phyloP scores from a whole-genome alignment of 2,329 filamentous ascomycete genomes.

The Lasiodiplodia sp. region DNA sequence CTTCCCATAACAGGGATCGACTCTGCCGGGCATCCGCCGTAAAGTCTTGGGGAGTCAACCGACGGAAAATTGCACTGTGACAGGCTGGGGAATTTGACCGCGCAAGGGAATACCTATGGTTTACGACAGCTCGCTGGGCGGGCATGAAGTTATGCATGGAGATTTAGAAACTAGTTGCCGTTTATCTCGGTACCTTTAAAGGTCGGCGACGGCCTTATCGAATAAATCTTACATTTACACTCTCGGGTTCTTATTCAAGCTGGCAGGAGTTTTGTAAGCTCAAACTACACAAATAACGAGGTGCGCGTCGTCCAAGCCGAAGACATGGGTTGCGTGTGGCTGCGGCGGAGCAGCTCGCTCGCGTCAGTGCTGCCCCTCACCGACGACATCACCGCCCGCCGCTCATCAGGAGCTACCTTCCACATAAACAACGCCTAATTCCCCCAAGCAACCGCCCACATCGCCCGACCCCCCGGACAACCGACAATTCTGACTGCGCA shows the following conservation, averaged over 20 bases:
- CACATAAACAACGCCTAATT: constrained; percentile 24
- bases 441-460: neutral
- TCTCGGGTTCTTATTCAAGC: neutral
- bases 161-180: constrained; percentile 21
- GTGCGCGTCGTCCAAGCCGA: neutral
- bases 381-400: constrained; percentile 24
- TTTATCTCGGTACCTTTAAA: neutral
- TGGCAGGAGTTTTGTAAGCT: neutral
- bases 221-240: neutral
- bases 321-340: neutral
- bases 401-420: constrained; percentile 26
- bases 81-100: neutral
- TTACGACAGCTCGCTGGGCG: constrained; percentile 11
- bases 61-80: constrained; percentile 1
- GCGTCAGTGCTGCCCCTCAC: constrained; percentile 20
- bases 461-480: neutral
- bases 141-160: constrained; percentile 5
- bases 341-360: constrained; percentile 6
- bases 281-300: neutral
- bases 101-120: neutral
- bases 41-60: neutral
- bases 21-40: neutral
- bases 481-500: neutral
- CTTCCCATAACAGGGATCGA: constrained; percentile 1
- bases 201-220: constrained; percentile 5